Evolutionary conservation across 495 filamentous ascomycete genomes (phyloP), one percentile per base, ranked within the genome.

Genomic region (Penicillium waksmanii): DNA sequence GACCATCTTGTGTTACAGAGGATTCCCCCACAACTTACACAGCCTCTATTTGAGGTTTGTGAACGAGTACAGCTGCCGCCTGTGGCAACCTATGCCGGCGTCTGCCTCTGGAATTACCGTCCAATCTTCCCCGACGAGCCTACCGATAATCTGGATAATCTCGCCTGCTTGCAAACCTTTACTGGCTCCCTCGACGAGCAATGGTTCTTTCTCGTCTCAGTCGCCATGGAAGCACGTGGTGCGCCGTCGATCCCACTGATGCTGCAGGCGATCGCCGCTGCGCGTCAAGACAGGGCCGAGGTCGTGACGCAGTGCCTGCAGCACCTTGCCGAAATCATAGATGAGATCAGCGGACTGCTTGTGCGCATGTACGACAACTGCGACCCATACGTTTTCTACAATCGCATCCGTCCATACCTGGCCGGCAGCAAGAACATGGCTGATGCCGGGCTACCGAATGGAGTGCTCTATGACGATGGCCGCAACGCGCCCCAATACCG

Each of bases 341-440:
- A 97, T 61, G 92, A 96, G 61, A 84, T 97, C 5, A 87, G 82
- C 7, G 74, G 77, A 1, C 67, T 97, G 2, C 77, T 98, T 15
- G 81, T 86, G 63, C 87, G 89, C 50, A 93, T 98, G 89, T 87
- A 97, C 68, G 95, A 98, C 65, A 87, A 85, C 65, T 98, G 95
- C 71, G 92, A 96, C 66, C 92, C 94, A 0, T 87, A 91, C 64
- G 86, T 95, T 54, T 99, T 99, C 76, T 97, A 97, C 73, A 85
- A 96, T 72, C 87, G 86, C 42, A 94, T 99, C 63, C 86, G 95
- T 18, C 96, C 95, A 0, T 98, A 96, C 72, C 83, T 99, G 3
- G 94, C 95, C 8, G 95, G 95, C 6, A 91, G 90, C 68, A 96
- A 96, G 81, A 97, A 97, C 68, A 99, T 99, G 95, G 86, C 80